Evolutionary conservation across 2,329 filamentous ascomycete genomes (phyloP), one percentile per base, ranked within the genome.

Genomic region (Coniochaeta ligniaria): DNA sequence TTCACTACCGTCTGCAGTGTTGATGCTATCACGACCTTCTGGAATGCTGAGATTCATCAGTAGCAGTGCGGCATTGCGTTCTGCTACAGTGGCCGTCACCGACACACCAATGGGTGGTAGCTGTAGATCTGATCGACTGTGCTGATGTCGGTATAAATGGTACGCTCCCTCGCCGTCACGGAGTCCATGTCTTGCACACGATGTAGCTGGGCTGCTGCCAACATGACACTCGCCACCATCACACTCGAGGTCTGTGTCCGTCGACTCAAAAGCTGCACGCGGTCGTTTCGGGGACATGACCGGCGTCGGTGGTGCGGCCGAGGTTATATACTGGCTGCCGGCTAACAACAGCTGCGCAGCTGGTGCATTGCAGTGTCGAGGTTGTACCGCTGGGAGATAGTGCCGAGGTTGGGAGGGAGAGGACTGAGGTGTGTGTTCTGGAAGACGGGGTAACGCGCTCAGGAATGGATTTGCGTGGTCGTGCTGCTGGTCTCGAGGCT

Each of bases 41-140:
- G 72, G 68, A 22, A 79, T 72, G 61, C 77, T 77, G 28, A 82
- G 72, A 58, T 78, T 78, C 77, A 82, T 75, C 41, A 82, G 67
- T 6, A 80, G 67, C 61, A 78, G 69, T 20, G 80, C 80, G 1
- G 78, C 80, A 52, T 78, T 79, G 66, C 76, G 78, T 58, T 80
- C 76, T 14, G 69, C 70, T 0, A 41, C 26, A 14, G 20, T 58
- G 36, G 35, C 17, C 9, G 56, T 14, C 9, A 58, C 36, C n/a
- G 56, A 52, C 47, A 52, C 47, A 11, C 47, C 47, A 11, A 52
- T 31, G 24, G 63, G 60, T n/a, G 43, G 58, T 38, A 56, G 54
- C 31, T 14, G 54, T 17, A 38, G 31, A 11, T 56, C 54, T 12
- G 33, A 22, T 24, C 54, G n/a, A n/a, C 47, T 28, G 31, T 38